Percentiles rank a stretch among this genome's conserved stretches.
phyloP scores from a whole-genome alignment of 371 early-diverging fungal genomes.

The Haplosporangium sp. region DNA sequence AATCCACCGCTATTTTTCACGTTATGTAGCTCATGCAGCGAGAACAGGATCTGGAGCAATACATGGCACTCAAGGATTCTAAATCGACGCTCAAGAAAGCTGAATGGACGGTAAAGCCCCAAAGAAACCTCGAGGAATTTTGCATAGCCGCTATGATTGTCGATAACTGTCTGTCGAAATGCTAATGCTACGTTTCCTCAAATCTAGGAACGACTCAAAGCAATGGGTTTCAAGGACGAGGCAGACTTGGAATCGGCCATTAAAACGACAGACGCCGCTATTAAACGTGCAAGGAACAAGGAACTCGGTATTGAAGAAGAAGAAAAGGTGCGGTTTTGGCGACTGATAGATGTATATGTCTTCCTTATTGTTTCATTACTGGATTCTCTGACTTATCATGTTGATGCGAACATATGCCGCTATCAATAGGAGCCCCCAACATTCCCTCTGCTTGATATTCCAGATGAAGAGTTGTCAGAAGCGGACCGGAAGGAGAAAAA shows the following conservation, averaged over 20 bases:
- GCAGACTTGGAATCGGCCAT: constrained; percentile 80
- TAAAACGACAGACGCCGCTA: constrained; percentile 71
- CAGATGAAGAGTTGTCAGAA: constrained; percentile 83
- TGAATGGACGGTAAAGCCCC: constrained; percentile 63
- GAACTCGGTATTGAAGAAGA: constrained; percentile 88
- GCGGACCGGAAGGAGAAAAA: constrained; percentile 86
- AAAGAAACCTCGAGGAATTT: background rate
- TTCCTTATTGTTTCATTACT: background rate
- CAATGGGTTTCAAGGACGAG: constrained; percentile 76
- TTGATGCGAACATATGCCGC: too few relatives aligned
- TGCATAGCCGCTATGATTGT: too few relatives aligned
- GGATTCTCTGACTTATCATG: background rate
- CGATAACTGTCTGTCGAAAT: too few relatives aligned
- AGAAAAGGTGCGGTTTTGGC: constrained; percentile 60
- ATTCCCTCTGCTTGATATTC: constrained; percentile 81
- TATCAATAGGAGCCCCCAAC: constrained; percentile 70
- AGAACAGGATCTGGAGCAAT: constrained; percentile 70
- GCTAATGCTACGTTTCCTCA: background rate
- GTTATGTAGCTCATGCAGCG: constrained; percentile 59
- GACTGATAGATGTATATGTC: background rate
- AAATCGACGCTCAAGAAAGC: constrained; percentile 62
- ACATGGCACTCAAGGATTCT: constrained; percentile 64
- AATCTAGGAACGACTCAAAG: constrained; percentile 65
- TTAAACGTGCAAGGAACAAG: constrained; percentile 81
- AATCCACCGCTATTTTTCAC: background rate